A percentile compares a stretch with the other conserved stretches of the same genome.
Conservation (phyloP, 192 early-diverging fungal genomes). For the Umbelopsis vinacea region DNA sequence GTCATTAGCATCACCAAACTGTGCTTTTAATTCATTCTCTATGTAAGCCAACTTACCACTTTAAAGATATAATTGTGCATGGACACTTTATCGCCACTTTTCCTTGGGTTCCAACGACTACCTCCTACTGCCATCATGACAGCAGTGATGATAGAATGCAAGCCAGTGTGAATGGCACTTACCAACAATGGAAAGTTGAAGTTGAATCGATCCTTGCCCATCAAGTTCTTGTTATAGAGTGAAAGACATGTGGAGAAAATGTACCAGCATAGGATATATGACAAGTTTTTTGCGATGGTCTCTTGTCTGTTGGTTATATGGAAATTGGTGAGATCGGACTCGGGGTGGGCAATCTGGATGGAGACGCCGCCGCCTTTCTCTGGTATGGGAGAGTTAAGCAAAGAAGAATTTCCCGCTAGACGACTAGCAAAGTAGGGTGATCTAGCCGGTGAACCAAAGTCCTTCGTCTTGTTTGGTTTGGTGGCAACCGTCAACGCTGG, state of each 20-base stretch:
- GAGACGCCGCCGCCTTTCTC: constrained; percentile 31
- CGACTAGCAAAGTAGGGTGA: constrained; percentile 20
- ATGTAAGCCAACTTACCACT: constrained; percentile 34
- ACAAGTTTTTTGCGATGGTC: constrained; percentile 37
- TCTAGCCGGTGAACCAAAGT: constrained; percentile 9
- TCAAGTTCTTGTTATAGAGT: constrained; percentile 87
- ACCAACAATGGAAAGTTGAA: constrained; percentile 80
- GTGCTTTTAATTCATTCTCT: not conserved
- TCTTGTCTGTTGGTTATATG: constrained; percentile 23
- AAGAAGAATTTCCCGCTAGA: constrained; percentile 26
- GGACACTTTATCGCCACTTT: constrained; percentile 4
- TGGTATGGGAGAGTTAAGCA: constrained; percentile 25
- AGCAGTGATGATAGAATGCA: constrained; percentile 71
- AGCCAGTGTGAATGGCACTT: constrained; percentile 72
- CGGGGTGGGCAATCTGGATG: constrained; percentile 19
- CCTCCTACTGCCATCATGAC: constrained; percentile 53
- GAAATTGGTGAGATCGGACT: constrained; percentile 22
- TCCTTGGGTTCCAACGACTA: constrained; percentile 37
- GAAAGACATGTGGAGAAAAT: constrained; percentile 73
- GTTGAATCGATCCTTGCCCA: constrained; percentile 73
- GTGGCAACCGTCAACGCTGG: constrained; percentile 12
- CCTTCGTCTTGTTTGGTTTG: constrained; percentile 18
- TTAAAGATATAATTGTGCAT: constrained; percentile 34
- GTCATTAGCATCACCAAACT: not conserved
- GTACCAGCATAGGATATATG: constrained; percentile 71